Conservation (phyloP, 139 green algal species). For the Zygnema circumcarinatum region DNA sequence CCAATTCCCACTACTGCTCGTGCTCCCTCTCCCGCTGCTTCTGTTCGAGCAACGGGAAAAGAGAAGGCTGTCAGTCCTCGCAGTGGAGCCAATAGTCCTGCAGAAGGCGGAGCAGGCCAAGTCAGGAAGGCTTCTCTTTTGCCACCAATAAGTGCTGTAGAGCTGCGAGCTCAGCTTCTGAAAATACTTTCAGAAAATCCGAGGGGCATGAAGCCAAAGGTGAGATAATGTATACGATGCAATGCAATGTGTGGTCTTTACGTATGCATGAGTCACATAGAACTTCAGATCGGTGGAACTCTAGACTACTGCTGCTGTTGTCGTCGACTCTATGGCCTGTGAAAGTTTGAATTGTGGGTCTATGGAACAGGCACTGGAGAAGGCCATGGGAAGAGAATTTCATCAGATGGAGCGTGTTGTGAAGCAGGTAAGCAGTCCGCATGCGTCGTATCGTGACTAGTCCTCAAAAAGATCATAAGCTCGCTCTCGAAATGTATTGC, state of each 20-base stretch:
- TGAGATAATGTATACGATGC: slow-evolving; percentile 12
- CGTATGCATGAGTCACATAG: too few species aligned
- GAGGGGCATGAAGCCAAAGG: slow-evolving; percentile 3
- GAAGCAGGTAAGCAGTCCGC: background rate
- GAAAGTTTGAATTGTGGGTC: too few species aligned
- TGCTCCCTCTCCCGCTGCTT: background rate
- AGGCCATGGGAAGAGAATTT: background rate
- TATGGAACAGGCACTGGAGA: background rate
- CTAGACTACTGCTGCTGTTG: too few species aligned
- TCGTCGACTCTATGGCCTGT: too few species aligned
- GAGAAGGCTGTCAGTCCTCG: background rate
- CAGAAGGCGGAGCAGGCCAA: background rate
- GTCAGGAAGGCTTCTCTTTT: background rate
- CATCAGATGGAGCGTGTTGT: background rate
- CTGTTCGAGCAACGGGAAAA: background rate
- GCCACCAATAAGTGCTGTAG: background rate
- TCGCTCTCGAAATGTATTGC: too few species aligned
- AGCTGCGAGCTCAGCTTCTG: background rate
- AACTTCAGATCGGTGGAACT: too few species aligned
- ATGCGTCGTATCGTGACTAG: too few species aligned
- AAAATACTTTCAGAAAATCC: slow-evolving; percentile 1
- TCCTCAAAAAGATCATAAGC: too few species aligned
- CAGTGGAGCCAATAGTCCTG: background rate
- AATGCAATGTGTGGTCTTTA: too few species aligned
- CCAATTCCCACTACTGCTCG: background rate